Evolutionary conservation across 2,329 filamentous ascomycete genomes (phyloP).

Genomic region (Byssochlamys sp.): DNA sequence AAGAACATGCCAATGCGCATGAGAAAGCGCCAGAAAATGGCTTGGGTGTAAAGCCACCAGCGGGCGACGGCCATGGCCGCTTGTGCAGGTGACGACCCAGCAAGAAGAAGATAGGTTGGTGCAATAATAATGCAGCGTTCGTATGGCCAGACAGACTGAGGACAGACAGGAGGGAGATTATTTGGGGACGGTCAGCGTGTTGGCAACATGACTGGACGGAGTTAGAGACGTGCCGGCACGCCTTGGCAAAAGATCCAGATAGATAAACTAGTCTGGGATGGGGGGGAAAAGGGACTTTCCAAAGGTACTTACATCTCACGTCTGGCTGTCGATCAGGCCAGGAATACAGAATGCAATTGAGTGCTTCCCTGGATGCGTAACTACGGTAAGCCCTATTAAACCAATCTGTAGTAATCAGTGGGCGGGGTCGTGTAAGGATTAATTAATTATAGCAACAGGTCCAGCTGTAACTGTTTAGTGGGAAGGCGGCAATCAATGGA

Average conservation of each 20-base stretch:
- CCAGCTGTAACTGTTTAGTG: too few relatives aligned
- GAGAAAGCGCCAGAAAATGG: slow-evolving; percentile 56
- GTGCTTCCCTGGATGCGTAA: too few relatives aligned
- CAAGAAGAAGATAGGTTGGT: not conserved
- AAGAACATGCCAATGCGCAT: slow-evolving; percentile 62
- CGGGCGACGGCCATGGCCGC: slow-evolving; percentile 33
- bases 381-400: too few relatives aligned
- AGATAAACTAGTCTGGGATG: not conserved
- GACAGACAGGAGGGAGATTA: not conserved
- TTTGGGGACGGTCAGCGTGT: not conserved
- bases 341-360: not conserved
- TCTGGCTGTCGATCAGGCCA: not conserved
- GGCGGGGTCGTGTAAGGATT: too few relatives aligned
- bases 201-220: not conserved
- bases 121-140: not conserved
- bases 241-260: not conserved
- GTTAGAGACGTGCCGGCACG: not conserved
- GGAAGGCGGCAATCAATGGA: too few relatives aligned
- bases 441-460: too few relatives aligned
- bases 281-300: not conserved
- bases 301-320: not conserved
- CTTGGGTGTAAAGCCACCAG: slow-evolving; percentile 54
- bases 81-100: slow-evolving; percentile 3
- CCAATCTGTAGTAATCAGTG: too few relatives aligned
- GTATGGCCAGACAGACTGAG: not conserved